Conservation (phyloP, 2,329 filamentous ascomycete genomes). For the Verticillium albo-atrum region DNA sequence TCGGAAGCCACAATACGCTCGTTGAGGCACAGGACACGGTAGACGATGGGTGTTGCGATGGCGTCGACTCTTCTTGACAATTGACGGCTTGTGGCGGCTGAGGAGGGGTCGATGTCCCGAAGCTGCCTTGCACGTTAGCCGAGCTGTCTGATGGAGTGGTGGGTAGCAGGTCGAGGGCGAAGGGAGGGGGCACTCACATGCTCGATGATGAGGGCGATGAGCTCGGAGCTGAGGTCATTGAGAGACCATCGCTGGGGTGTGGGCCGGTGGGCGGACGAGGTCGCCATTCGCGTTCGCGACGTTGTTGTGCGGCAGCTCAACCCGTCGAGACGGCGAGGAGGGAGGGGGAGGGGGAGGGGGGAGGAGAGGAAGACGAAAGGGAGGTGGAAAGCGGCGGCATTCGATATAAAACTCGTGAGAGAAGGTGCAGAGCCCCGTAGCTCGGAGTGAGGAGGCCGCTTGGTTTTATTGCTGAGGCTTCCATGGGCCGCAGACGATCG, state of each 20-base stretch:
- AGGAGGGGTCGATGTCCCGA: constrained; percentile 27
- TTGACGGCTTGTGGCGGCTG: constrained; percentile 28
- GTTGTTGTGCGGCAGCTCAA: background rate
- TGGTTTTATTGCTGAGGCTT: constrained; percentile 11
- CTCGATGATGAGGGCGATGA: constrained; percentile 35
- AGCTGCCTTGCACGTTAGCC: constrained; percentile 23
- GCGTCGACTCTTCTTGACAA: constrained; percentile 34
- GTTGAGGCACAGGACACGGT: constrained; percentile 32
- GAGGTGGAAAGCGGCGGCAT: constrained; percentile 1
- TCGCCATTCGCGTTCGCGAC: constrained; percentile 16
- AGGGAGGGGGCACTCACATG: constrained; percentile 24
- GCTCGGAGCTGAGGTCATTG: constrained; percentile 35
- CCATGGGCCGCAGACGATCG: constrained; percentile 6
- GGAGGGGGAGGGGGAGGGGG: constrained; percentile 2
- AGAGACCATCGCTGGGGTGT: constrained; percentile 19
- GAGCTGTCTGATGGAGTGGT: background rate
- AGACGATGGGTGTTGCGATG: constrained; percentile 37
- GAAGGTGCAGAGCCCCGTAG: background rate
- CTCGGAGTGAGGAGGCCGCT: constrained; percentile 3
- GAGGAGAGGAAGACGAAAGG: constrained; percentile 4
- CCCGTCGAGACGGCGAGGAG: constrained; percentile 4
- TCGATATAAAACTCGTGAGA: background rate
- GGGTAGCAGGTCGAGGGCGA: constrained; percentile 5
- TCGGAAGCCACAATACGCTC: constrained; percentile 27
- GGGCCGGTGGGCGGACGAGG: constrained; percentile 11